Percentiles rank a stretch among this genome's conserved stretches.
Evolutionary conservation across 2,329 filamentous ascomycete species (phyloP).

Genomic region (Canariomyces notabilis): DNA sequence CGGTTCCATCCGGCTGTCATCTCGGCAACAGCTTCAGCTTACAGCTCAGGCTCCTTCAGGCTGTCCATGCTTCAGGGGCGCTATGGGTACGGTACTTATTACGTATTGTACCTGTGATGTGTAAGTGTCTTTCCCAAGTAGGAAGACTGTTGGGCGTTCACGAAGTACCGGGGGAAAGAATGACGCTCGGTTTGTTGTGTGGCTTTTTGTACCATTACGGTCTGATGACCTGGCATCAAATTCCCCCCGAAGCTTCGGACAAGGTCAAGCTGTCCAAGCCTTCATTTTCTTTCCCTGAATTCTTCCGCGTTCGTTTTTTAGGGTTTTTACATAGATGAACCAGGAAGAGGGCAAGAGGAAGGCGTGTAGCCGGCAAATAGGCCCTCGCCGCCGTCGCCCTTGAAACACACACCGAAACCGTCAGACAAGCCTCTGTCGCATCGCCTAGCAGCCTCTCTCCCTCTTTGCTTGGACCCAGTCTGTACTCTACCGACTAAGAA

Average conservation of each 20-base stretch:
- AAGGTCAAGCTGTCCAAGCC: not conserved
- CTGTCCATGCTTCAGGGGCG: too few relatives aligned
- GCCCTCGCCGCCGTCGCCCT: conserved; percentile 16
- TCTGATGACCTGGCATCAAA: not conserved
- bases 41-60: too few relatives aligned
- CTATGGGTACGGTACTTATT: not conserved
- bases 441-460: conserved; percentile 12
- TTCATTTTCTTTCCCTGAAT: not conserved
- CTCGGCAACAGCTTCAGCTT: conserved; percentile 20
- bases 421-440: conserved; percentile 25
- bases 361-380: conserved; percentile 14
- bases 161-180: not conserved
- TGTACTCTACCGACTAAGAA: not conserved
- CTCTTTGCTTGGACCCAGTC: conserved; percentile 2
- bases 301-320: too few relatives aligned
- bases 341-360: conserved; percentile 5
- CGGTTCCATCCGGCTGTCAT: conserved; percentile 16
- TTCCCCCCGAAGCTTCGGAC: not conserved
- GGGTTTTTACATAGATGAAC: too few relatives aligned
- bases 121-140: conserved; percentile 14
- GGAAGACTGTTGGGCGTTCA: conserved; percentile 2
- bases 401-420: conserved; percentile 26
- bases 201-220: conserved; percentile 9
- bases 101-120: not conserved
- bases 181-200: not conserved